Evolutionary conservation across 257 asterid species (phyloP), one percentile per base, ranked within the genome.

Genomic region (Solanum ahanhuiri): DNA sequence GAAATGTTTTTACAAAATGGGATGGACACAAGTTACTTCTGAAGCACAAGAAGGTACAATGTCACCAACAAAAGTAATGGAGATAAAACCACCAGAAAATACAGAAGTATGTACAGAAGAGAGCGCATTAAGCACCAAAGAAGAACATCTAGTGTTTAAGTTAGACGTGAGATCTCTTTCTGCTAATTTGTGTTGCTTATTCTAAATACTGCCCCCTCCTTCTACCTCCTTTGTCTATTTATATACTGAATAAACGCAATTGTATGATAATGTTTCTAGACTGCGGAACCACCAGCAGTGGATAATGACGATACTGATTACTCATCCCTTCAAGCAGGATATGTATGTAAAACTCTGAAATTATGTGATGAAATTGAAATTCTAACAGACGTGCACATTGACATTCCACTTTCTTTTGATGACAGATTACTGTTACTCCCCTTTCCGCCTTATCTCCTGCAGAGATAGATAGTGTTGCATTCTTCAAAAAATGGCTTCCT

Each of bases 401-500:
- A 87, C 72, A 83, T 79, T 58, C 25, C 5, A 51, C 84, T 87
- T 35, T 30, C 28, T 28, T 64, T 84, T 69, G 66, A 72, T 87
- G 91, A 87, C 95, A 96, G 99, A 95, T 94, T 72, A 89, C 93
- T 58, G 93, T 94, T 83, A 93, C 92, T 77, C 98, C 98, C 88
- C 92, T 95, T 23, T 93, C 94, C 23, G 98, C 96, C 82, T 89
- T 93, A 88, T 93, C 95, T 64, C 91, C 90, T 81, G 94, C 98
- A 18, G 97, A 93, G 34, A 57, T 76, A 14, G 95, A 93, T 82
- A 89, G 93, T 63, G 89, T 88, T 17, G 87, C 93, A 25, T 96
- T 83, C 92, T 94, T 92, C 89, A 88, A 91, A 88, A 88, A 89
- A 34, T 96, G 98, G 97, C 88, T 95, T 51, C 93, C 94, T 22